Conservation (phyloP, 129 eudicot genomes). For the Artemisia argyi region DNA sequence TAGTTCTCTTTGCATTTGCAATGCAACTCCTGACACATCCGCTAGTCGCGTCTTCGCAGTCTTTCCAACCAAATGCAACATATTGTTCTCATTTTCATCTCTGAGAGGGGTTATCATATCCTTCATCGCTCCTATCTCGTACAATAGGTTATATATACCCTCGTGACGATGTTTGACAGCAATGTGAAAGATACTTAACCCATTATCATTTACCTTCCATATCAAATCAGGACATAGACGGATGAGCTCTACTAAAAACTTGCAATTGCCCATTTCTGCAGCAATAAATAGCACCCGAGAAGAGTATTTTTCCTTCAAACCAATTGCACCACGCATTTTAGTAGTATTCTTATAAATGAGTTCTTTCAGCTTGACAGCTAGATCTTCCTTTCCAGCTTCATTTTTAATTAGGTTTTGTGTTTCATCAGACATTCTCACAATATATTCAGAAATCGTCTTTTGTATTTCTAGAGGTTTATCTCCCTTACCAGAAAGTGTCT, state of each 20-base stretch:
- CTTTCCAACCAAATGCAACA: constrained; percentile 47
- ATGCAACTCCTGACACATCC: constrained; percentile 35
- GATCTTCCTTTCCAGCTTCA: too few relatives aligned
- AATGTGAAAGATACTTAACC: constrained; percentile 42
- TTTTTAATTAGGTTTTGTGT: not conserved
- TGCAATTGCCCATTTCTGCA: constrained; percentile 40
- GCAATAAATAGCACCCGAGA: constrained; percentile 43
- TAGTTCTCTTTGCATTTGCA: constrained; percentile 49
- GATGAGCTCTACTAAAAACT: constrained; percentile 38
- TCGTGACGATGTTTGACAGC: constrained; percentile 45
- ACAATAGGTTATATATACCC: constrained; percentile 39
- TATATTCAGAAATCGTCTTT: constrained; percentile 4
- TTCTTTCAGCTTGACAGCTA: too few relatives aligned
- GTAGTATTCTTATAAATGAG: too few relatives aligned
- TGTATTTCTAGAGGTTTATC: not conserved
- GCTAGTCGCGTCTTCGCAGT: constrained; percentile 15
- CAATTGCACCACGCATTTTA: too few relatives aligned
- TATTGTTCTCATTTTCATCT: constrained; percentile 32
- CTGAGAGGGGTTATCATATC: constrained; percentile 35
- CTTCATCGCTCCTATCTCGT: constrained; percentile 42
- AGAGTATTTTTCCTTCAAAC: constrained; percentile 11
- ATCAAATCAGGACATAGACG: constrained; percentile 45
- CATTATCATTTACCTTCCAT: constrained; percentile 48
- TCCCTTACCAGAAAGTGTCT: not conserved
- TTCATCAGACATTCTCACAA: not conserved